A percentile compares a stretch with the other conserved stretches of the same genome.
These are phyloP conservation scores for Volvox carteri DNA, from an alignment of 163 green algal genomes.

Conservation along the genomic window DNA sequence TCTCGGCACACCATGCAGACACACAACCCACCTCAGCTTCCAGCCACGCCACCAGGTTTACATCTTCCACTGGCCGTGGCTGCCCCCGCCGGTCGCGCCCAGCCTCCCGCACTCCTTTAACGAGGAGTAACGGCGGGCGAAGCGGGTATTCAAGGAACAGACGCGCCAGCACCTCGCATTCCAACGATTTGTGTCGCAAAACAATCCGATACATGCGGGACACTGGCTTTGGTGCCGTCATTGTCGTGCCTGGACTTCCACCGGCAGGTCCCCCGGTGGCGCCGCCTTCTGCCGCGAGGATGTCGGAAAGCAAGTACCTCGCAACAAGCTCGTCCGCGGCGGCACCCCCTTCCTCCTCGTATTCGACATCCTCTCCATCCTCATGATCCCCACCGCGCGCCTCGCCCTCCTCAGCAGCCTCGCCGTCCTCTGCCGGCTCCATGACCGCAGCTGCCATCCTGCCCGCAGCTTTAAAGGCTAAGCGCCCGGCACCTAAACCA, in stretches of 20 bases:
- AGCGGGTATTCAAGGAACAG: conserved; percentile 61
- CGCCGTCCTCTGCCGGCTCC: conserved; percentile 34
- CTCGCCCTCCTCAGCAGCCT: conserved; percentile 52
- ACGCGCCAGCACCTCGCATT: conserved; percentile 52
- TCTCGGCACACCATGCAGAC: too few species aligned
- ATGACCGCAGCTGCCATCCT: background rate
- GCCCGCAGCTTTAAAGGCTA: background rate
- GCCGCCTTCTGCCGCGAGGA: conserved; percentile 24
- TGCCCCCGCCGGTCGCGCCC: background rate
- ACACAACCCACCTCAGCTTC: conserved; percentile 41
- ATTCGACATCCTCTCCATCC: conserved; percentile 24
- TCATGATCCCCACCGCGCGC: background rate
- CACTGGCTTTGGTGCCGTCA: conserved; percentile 41
- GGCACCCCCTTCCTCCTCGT: background rate
- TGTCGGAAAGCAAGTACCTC: conserved; percentile 39
- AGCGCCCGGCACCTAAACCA: background rate
- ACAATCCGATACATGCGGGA: conserved; percentile 53
- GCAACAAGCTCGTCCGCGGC: conserved; percentile 22
- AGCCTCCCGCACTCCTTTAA: conserved; percentile 37
- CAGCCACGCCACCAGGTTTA: conserved; percentile 54
- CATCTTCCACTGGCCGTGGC: conserved; percentile 16
- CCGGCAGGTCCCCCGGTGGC: background rate
- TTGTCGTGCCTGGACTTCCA: background rate
- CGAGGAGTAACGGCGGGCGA: conserved; percentile 58
- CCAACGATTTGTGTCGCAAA: conserved; percentile 32